A percentile compares a stretch with the other conserved stretches of the same genome.
phyloP scores from a whole-genome alignment of 345 rosid genomes.

The Eucalyptus regnans region DNA sequence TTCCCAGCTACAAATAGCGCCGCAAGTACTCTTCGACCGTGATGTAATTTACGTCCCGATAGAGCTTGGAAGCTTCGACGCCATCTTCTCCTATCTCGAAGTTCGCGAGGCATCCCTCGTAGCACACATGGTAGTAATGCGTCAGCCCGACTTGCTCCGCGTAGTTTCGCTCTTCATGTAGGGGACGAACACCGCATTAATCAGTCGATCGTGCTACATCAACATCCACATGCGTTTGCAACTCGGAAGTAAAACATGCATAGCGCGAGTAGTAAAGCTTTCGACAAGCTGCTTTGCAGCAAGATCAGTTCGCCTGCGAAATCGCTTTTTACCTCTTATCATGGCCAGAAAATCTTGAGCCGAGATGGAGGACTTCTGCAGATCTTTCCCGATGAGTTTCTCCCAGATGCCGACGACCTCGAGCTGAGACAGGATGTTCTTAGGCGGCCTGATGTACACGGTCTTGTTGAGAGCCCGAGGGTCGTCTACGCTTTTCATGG shows the following conservation, averaged over 20 bases:
- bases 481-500: slow-evolving; percentile 21
- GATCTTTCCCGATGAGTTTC: slow-evolving; percentile 31
- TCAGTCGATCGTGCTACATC: background rate
- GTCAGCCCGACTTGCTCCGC: slow-evolving; percentile 31
- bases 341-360: slow-evolving; percentile 21
- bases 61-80: slow-evolving; percentile 33
- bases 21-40: slow-evolving; percentile 24
- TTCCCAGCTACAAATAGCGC: slow-evolving; percentile 12
- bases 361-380: slow-evolving; percentile 25
- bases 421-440: slow-evolving; percentile 37
- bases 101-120: slow-evolving; percentile 46
- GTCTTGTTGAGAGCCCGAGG: slow-evolving; percentile 44
- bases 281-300: background rate
- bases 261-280: background rate
- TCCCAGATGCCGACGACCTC: slow-evolving; percentile 47
- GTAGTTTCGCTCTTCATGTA: background rate
- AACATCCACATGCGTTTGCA: background rate
- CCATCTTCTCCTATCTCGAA: slow-evolving; percentile 32
- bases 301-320: background rate
- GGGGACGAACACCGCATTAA: background rate
- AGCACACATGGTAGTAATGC: slow-evolving; percentile 49
- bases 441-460: slow-evolving; percentile 26
- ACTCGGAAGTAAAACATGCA: background rate
- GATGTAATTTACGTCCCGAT: slow-evolving; percentile 25
- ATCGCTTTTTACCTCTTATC: slow-evolving; percentile 16